A percentile compares a stretch with the other conserved stretches of the same genome.
Conservation (phyloP, 75 land plant species). For the Pseudotsuga menziesii region DNA sequence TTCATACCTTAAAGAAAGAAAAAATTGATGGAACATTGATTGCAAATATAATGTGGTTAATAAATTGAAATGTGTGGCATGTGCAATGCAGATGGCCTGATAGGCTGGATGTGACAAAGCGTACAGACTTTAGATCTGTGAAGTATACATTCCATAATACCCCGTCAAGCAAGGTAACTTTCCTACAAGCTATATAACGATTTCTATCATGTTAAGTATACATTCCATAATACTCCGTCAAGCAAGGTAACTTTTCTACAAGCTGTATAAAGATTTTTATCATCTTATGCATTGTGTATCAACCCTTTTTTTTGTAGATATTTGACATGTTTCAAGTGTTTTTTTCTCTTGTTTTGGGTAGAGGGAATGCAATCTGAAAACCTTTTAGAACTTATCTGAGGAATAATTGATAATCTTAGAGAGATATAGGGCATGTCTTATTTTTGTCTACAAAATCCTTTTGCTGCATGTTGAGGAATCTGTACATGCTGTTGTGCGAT, state of each 20-base stretch:
- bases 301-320: neutral
- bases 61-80: neutral
- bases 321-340: neutral
- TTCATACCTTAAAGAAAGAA: neutral
- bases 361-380: neutral
- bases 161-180: conserved; percentile 70
- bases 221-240: conserved; percentile 60
- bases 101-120: conserved; percentile 86
- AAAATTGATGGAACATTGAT: conserved; percentile 2
- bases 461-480: too few relatives aligned
- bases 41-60: neutral
- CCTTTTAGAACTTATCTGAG: neutral
- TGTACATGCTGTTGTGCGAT: too few relatives aligned
- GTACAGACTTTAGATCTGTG: conserved; percentile 84
- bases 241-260: conserved; percentile 49
- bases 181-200: neutral
- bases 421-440: neutral
- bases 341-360: neutral
- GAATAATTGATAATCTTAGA: neutral
- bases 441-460: neutral
- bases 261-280: neutral
- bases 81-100: conserved; percentile 85
- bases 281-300: neutral
- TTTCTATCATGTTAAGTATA: conserved; percentile 21
- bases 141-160: conserved; percentile 62